Evolutionary conservation across 2,329 filamentous ascomycete genomes (phyloP), one percentile per base, ranked within the genome.

Genomic region (Colletotrichum lini): DNA sequence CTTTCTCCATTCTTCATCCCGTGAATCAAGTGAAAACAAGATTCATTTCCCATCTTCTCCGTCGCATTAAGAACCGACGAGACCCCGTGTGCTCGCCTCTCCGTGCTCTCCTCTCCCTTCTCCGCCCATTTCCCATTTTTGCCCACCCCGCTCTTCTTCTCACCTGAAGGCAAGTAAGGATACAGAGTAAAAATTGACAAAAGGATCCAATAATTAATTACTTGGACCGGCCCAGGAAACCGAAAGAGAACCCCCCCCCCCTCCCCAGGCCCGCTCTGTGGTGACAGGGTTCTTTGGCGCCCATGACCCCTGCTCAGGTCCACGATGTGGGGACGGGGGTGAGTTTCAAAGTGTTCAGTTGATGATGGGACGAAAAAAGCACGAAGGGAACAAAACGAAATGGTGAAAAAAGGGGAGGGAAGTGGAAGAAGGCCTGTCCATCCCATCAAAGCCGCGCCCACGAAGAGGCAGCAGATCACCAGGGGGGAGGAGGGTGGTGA

Each of bases 271-370:
- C 64, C 68, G 21, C 54, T 49, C n/a, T 35, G 26, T 23, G 38
- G n/a, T 23, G 57, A 56, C 60, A 50, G 68, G 23, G 26, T 26
- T 26, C 26, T 58, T 67, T 67, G 62, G 68, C 68, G 64, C 68
- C 64, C 68, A 57, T 67, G 64, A 71, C 26, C 68, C 68, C 68
- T 67, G 64, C 52, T 15, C 13, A 38, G 44, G 64, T 63, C 68
- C 68, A 67, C 57, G 57, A 52, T 49, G 68, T 71, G 68, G 68
- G 44, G 57, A 67, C 57, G 67, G 63, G 64, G 63, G 49, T 67
- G 40, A 57, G 52, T 70, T 61, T 61, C 57, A 62, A 67, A 57
- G 63, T 67, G 50, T 70, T 53, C 50, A 67, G 63, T 67, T 67
- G 67, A 67, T 57, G 50, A 67, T 58, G 50, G 45, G 68, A 67